Evolutionary conservation across 2,329 filamentous ascomycete genomes (phyloP), one percentile per base, ranked within the genome.

Genomic region (Fusarium albosuccineum): DNA sequence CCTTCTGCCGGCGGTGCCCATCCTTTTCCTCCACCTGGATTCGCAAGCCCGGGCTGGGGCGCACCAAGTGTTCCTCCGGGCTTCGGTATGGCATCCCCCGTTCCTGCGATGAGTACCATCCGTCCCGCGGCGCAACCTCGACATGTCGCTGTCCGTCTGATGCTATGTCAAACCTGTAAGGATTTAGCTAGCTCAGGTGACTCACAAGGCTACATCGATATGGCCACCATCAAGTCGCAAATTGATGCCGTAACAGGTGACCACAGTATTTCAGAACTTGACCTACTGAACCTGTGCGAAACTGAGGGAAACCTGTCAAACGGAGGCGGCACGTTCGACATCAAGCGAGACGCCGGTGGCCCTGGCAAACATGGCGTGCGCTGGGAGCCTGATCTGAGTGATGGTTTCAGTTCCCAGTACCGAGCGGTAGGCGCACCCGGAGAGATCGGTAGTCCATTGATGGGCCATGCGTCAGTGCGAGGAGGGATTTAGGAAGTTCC

Each of bases 251-350:
- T 90, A 60, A 73, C 75, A 7, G 77, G 75, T n/a, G 78, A 80
- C 9, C 48, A 68, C 11, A 73, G 49, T 52, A 73, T 79, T 33
- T 72, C 83, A 67, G 77, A 88, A 82, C 74, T 85, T 27, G 94
- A 97, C 73, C 85, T 98, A 71, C 84, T 95, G 39, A 89, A 92
- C 59, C 91, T 97, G 60, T 96, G 92, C 77, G 95, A 98, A 73
- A 97, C 95, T 1, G 93, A 97, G 76, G 96, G 96, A 59, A 97
- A 91, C 72, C 76, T 82, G 3, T 88, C 90, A 61, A 98, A 98
- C 73, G 96, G 96, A 45, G 95, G 95, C 44, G 96, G 96, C n/a
- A 91, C 87, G 27, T 97, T 99, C 74, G 89, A 92, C 34, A 85
- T 92, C 66, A 86, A 85, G 63, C 83, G 85, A 39, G 86, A 88